Percentiles rank a stretch among this genome's conserved stretches.
Conservation (phyloP, 306 rosid species). For the Carpinus fangiana region DNA sequence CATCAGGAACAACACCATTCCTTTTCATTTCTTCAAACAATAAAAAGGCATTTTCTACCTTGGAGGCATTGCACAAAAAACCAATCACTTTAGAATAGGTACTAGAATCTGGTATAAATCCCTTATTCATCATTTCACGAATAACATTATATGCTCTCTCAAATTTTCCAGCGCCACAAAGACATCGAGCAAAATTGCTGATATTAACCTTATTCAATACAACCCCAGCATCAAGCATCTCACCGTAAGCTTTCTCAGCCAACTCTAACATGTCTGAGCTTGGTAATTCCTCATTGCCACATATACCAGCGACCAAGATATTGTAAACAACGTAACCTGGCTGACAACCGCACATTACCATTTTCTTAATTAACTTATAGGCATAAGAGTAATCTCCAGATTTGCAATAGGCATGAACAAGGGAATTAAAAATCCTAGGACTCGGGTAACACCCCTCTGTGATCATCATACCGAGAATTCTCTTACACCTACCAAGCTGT, state of each 20-base stretch:
- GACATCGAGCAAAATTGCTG: conserved; percentile 68
- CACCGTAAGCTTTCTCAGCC: conserved; percentile 77
- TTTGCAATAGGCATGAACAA: conserved; percentile 75
- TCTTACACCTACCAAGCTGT: conserved; percentile 78
- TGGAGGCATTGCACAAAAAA: conserved; percentile 62
- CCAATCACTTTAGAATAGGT: conserved; percentile 85
- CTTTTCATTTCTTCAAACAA: conserved; percentile 78
- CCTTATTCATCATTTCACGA: conserved; percentile 76
- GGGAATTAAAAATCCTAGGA: conserved; percentile 68
- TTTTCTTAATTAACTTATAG: conserved; percentile 67
- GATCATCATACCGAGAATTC: conserved; percentile 83
- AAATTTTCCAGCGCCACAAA: conserved; percentile 70
- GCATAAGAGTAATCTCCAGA: conserved; percentile 67
- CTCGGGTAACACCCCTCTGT: conserved; percentile 81
- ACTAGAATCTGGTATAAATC: conserved; percentile 73
- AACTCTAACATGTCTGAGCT: conserved; percentile 50
- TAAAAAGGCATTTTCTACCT: conserved; percentile 74
- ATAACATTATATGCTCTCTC: conserved; percentile 71
- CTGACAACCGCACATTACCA: conserved; percentile 58
- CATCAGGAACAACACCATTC: conserved; percentile 74
- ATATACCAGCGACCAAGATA: conserved; percentile 69
- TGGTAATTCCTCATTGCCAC: conserved; percentile 55
- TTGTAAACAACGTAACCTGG: conserved; percentile 79
- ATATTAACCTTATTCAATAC: conserved; percentile 76
- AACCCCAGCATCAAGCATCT: conserved; percentile 68